Conservation (phyloP, 2,329 filamentous ascomycete genomes). For the Calonectria montana region DNA sequence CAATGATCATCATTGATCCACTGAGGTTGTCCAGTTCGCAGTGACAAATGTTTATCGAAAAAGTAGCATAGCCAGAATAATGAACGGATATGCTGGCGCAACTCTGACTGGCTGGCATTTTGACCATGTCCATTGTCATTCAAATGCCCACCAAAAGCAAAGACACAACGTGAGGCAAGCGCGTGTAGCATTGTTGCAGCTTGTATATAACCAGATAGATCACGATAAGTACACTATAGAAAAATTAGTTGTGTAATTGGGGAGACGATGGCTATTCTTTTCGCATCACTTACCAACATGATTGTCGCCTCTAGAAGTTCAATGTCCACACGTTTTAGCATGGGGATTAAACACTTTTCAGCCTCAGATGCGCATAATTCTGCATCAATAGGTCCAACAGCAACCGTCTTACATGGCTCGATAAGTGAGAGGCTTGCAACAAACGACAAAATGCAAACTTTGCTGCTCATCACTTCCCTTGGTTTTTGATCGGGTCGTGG, state of each 20-base stretch:
- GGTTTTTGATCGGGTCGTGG: background rate
- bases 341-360: background rate
- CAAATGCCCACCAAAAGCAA: background rate
- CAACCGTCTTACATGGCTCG: background rate
- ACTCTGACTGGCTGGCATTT: background rate
- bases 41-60: background rate
- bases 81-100: background rate
- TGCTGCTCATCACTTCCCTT: background rate
- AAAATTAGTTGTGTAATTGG: background rate
- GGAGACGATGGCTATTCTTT: background rate
- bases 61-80: background rate
- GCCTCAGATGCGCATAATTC: background rate
- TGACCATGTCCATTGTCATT: background rate
- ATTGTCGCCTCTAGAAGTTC: background rate
- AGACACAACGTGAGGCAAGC: background rate
- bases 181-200: background rate
- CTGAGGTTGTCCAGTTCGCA: background rate
- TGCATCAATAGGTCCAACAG: background rate
- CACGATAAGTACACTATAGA: background rate
- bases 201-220: background rate
- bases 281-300: background rate
- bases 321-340: background rate
- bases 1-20: conserved; percentile 2
- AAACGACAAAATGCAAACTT: background rate
- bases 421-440: background rate